Percentiles rank a stretch among this genome's conserved stretches.
Evolutionary conservation across 2,329 filamentous ascomycete genomes (phyloP).

Genomic region (Talaromyces marneffei): DNA sequence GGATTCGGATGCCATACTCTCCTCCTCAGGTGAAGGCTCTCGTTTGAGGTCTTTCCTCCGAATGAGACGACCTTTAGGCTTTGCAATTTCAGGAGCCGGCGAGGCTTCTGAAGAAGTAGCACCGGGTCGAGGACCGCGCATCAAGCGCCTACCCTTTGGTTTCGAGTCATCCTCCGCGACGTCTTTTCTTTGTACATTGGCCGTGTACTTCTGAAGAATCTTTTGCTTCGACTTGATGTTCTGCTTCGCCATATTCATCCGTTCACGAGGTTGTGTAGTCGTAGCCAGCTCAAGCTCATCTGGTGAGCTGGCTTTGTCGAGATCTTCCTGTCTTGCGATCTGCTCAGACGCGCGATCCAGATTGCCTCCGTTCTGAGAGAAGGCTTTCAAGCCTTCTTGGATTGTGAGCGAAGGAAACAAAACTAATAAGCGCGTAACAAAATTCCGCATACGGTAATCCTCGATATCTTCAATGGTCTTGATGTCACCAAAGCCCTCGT

Average conservation of each 20-base stretch:
- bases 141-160: conserved; percentile 27
- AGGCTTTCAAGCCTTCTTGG: conserved; percentile 44
- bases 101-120: conserved; percentile 17
- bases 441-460: conserved; percentile 46
- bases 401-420: conserved; percentile 47
- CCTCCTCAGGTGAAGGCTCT: conserved; percentile 30
- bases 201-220: conserved; percentile 52
- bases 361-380: conserved; percentile 48
- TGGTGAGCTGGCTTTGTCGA: conserved; percentile 10
- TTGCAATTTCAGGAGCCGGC: conserved; percentile 23
- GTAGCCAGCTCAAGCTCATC: conserved; percentile 9
- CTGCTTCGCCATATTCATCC: conserved; percentile 5
- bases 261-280: background rate
- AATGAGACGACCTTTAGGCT: conserved; percentile 39
- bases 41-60: conserved; percentile 42
- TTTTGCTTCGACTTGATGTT: conserved; percentile 25
- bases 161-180: conserved; percentile 19
- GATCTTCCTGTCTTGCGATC: conserved; percentile 39
- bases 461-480: conserved; percentile 46
- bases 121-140: conserved; percentile 32
- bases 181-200: conserved; percentile 10
- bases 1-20: conserved; percentile 45
- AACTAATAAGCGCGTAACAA: conserved; percentile 48
- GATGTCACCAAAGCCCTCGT: conserved; percentile 24
- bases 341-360: conserved; percentile 50